These are phyloP conservation scores for Amanita jacksonii DNA, from an alignment of 768 basidiomycete genomes.

Conservation along the genomic window DNA sequence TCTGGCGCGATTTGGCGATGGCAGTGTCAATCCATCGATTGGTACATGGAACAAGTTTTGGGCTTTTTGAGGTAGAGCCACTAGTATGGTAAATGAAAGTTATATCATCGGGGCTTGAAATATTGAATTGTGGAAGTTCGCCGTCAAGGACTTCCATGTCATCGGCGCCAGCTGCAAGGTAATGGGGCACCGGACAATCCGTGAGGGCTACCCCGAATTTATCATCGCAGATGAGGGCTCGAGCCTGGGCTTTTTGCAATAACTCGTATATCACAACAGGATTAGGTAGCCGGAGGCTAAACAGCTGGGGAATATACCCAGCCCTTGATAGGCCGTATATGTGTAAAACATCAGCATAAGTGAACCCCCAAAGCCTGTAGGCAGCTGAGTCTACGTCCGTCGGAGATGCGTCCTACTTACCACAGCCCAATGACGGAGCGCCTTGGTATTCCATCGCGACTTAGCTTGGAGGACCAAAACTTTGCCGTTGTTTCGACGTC, in stretches of 20 bases:
- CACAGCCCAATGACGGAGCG: slow-evolving; percentile 65
- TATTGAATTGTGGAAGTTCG: slow-evolving; percentile 34
- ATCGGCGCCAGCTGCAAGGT: slow-evolving; percentile 33
- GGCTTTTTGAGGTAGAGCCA: slow-evolving; percentile 77
- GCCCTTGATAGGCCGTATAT: slow-evolving; percentile 71
- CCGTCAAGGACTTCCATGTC: slow-evolving; percentile 26
- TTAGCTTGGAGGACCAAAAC: slow-evolving; percentile 50
- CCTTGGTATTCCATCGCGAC: slow-evolving; percentile 32
- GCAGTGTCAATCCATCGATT: slow-evolving; percentile 58
- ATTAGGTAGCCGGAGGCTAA: slow-evolving; percentile 70
- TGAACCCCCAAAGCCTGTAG: slow-evolving; percentile 64
- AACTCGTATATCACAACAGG: slow-evolving; percentile 64
- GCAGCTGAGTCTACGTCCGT: background rate
- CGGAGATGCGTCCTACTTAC: slow-evolving; percentile 23
- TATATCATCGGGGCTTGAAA: slow-evolving; percentile 29
- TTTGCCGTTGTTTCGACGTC: slow-evolving; percentile 60
- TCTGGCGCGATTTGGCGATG: slow-evolving; percentile 47
- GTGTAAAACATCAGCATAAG: slow-evolving; percentile 60
- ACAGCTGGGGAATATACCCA: slow-evolving; percentile 69
- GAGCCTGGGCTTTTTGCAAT: slow-evolving; percentile 49
- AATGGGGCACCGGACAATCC: slow-evolving; percentile 39
- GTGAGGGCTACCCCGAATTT: slow-evolving; percentile 37
- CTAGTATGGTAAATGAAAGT: slow-evolving; percentile 73
- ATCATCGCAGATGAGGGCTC: slow-evolving; percentile 55
- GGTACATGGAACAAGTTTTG: slow-evolving; percentile 67